phyloP scores from a whole-genome alignment of 208 protist genomes.

The Kentomonas sorsogonicus region DNA sequence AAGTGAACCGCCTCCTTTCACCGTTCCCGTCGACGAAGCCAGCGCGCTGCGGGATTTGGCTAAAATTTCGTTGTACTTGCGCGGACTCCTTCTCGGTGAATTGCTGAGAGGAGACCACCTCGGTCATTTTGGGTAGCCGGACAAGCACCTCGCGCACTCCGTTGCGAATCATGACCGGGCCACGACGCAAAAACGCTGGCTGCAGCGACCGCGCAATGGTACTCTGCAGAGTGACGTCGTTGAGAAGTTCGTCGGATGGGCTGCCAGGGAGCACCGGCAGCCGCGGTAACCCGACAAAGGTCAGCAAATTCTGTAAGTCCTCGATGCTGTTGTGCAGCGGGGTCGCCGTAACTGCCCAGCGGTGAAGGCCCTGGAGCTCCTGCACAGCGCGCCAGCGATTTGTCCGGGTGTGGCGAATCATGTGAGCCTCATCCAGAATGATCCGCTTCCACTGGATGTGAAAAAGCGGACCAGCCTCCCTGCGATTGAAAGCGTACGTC shows the following conservation, averaged over 20 bases:
- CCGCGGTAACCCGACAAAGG: constrained; percentile 73
- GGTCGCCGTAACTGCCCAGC: constrained; percentile 92
- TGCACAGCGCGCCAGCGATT: constrained; percentile 76
- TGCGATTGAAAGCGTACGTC: constrained; percentile 51
- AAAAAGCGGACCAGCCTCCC: constrained; percentile 75
- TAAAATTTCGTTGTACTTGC: constrained; percentile 86
- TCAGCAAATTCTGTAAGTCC: constrained; percentile 88
- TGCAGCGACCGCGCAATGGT: constrained; percentile 84
- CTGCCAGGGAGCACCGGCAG: constrained; percentile 70
- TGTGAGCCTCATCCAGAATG: constrained; percentile 94
- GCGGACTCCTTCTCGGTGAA: constrained; percentile 72
- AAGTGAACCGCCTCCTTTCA: constrained; percentile 62
- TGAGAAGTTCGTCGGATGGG: constrained; percentile 69
- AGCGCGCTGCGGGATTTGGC: constrained; percentile 67
- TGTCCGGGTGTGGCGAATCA: constrained; percentile 86
- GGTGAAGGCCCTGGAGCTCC: constrained; percentile 70
- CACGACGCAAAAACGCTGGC: constrained; percentile 77
- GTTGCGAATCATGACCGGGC: constrained; percentile 85
- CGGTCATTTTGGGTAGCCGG: constrained; percentile 69
- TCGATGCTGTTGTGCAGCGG: constrained; percentile 92
- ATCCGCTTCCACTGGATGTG: constrained; percentile 89
- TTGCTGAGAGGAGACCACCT: constrained; percentile 51
- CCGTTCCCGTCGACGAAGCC: constrained; percentile 23
- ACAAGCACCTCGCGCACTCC: constrained; percentile 76
- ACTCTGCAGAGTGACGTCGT: constrained; percentile 69